phyloP scores from a whole-genome alignment of 1,284 basidiomycete species.

The Thecaphora thlaspeos region DNA sequence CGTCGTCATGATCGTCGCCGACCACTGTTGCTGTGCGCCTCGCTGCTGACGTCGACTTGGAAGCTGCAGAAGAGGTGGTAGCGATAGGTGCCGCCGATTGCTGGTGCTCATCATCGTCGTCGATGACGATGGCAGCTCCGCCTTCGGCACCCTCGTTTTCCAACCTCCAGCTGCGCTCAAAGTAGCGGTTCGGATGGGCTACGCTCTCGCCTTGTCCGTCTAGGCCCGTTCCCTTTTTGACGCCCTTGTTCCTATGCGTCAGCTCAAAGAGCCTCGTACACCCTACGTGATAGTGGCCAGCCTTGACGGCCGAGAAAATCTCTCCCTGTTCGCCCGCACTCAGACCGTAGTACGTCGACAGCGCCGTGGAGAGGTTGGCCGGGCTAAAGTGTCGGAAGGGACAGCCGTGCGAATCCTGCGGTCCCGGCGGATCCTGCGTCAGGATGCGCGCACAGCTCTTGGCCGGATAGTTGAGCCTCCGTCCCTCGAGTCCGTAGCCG shows the following conservation, averaged over 20 bases:
- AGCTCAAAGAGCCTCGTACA: slow-evolving; percentile 97
- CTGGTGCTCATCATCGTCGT: no score
- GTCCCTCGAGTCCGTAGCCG: slow-evolving; percentile 90
- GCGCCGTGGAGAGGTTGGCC: slow-evolving; percentile 77
- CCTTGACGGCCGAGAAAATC: slow-evolving; percentile 78
- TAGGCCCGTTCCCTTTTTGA: slow-evolving; percentile 85
- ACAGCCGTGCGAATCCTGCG: slow-evolving; percentile 81
- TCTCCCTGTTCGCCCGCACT: slow-evolving; percentile 77
- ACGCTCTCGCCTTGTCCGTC: slow-evolving; percentile 79
- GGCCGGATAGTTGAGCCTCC: slow-evolving; percentile 88
- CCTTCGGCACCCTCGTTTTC: slow-evolving; percentile 8
- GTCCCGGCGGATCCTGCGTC: slow-evolving; percentile 71
- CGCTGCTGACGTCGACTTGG: no score
- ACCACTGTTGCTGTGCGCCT: no score
- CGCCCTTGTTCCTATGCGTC: slow-evolving; percentile 77
- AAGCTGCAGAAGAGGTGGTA: no score
- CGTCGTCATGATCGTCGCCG: no score
- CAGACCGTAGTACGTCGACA: slow-evolving; percentile 72
- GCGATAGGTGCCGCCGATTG: no score
- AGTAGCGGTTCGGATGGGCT: slow-evolving; percentile 85
- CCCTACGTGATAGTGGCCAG: slow-evolving; percentile 86
- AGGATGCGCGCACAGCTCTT: slow-evolving; percentile 92
- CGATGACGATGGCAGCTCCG: not conserved
- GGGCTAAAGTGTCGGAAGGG: slow-evolving; percentile 88
- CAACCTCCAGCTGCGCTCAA: slow-evolving; percentile 60